Base-by-base conservation (phyloP, 140 eudicot species). In the Ambrosia hybrid region DNA sequence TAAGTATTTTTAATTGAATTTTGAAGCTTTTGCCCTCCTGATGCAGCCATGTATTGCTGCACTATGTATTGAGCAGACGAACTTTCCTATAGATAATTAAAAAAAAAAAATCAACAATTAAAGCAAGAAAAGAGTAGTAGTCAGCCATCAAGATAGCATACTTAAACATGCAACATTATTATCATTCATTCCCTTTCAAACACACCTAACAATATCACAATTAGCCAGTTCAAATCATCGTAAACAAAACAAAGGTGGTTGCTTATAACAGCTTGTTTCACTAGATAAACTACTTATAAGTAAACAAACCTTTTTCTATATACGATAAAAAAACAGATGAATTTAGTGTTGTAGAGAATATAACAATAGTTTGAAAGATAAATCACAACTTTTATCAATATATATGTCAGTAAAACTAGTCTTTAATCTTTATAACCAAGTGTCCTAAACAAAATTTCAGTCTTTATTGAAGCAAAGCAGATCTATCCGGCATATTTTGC, bases 21-120 rank as follows among this genome's bases (percentile, higher is more conserved):
- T 62, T 90, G 99, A 36, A 88, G 82, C 81, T 86, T 86, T 78
- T 76, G 85, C 16, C 97, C 99, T 16, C 99, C 99, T 0, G 89
- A 93, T 46, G 99, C 99, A 51, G 99, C 99, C 5, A 80, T 86
- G 79, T 85, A 93, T 69, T 93, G 98, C 73, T 93, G 98, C 89
- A 93, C 72, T 80, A 93, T 93, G 82, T 93, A 93, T 74, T 88
- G 97, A 7, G 99, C 99, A 34, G 99, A 90, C 0, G 99, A 90
- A 4, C 83, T 87, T 88, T 93, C 99, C 99, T 93, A 68, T 75
- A 79, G 34, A 30, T 30, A 30, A 30, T 30, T 30, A 70, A 6
- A 45, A 21, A 3, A 10, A 49, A 49, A 0, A 9, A 46, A 16
- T 26, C 49, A 57, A 34, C 33, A 30, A 39, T 49, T 36, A 43